Evolutionary conservation across 768 basidiomycete genomes (phyloP).

Genomic region (Pilatotrama ljubarskyi): DNA sequence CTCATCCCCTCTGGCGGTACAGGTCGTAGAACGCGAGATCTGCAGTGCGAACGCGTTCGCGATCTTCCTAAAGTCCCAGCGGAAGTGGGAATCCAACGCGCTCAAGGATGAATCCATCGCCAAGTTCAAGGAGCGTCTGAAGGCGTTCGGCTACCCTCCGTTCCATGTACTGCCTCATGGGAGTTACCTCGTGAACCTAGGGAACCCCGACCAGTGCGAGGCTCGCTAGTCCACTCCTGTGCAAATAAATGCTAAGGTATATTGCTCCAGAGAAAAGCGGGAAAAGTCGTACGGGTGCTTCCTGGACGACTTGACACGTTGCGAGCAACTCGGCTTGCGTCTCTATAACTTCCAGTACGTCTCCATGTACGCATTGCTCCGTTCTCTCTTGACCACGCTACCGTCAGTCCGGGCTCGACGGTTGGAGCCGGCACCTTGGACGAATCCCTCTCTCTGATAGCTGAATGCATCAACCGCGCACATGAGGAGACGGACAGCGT

Average conservation of each 20-base stretch:
- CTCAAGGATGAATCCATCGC: conserved; percentile 53
- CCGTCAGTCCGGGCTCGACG: conserved; percentile 74
- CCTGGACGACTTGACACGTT: conserved; percentile 77
- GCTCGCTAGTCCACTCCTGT: background rate
- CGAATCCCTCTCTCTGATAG: conserved; percentile 63
- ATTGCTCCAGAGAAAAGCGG: conserved; percentile 60
- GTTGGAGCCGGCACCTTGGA: conserved; percentile 65
- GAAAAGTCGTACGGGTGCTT: conserved; percentile 79
- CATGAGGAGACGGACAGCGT: conserved; percentile 62
- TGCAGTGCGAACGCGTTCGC: conserved; percentile 80
- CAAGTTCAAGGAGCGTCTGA: conserved; percentile 62
- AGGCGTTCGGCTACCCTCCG: conserved; percentile 58
- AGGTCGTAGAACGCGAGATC: background rate
- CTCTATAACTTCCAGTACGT: conserved; percentile 87
- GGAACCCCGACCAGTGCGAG: conserved; percentile 72
- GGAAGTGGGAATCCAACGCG: conserved; percentile 73
- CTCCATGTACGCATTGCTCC: background rate
- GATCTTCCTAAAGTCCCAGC: conserved; percentile 81
- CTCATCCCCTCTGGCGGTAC: background rate
- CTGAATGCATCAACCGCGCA: conserved; percentile 71
- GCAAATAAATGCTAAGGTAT: background rate
- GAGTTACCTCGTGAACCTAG: conserved; percentile 83
- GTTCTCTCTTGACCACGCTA: background rate
- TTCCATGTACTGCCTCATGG: conserved; percentile 79
- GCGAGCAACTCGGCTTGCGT: conserved; percentile 70